Evolutionary conservation across 2,329 filamentous ascomycete species (phyloP).

Genomic region (Dothidotthia symphoricarpi): DNA sequence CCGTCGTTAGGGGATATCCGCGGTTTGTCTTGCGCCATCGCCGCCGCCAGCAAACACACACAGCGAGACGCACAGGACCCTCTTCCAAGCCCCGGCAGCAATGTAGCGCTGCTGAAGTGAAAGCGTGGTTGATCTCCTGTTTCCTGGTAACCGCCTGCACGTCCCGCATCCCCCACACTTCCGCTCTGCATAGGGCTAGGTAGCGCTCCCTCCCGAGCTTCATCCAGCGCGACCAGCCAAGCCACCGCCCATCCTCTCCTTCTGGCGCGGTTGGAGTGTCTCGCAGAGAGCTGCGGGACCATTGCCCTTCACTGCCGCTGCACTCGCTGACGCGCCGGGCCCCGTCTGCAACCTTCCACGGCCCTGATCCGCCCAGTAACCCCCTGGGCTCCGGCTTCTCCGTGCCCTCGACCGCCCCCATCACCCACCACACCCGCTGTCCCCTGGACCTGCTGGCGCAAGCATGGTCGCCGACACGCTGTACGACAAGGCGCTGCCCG

Average conservation of each 20-base stretch:
- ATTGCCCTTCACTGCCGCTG: conserved; percentile 18
- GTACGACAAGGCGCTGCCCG: conserved; percentile 85
- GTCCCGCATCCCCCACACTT: conserved; percentile 17
- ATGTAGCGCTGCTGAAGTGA: too few relatives aligned
- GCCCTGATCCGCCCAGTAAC: conserved; percentile 15
- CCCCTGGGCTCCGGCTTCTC: neutral
- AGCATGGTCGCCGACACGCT: conserved; percentile 89
- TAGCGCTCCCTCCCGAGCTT: conserved; percentile 6
- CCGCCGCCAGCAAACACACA: too few relatives aligned
- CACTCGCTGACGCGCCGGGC: conserved; percentile 22
- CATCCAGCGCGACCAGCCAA: conserved; percentile 3
- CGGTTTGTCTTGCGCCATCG: too few relatives aligned
- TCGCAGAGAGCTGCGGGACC: conserved; percentile 5
- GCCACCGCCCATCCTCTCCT: conserved; percentile 1
- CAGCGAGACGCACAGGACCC: too few relatives aligned
- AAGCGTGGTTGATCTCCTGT: neutral
- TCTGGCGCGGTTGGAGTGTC: conserved; percentile 6
- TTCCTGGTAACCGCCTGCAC: conserved; percentile 1
- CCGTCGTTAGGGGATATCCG: too few relatives aligned
- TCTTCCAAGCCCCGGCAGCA: neutral
- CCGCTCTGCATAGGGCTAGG: conserved; percentile 5
- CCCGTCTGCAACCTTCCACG: conserved; percentile 15
- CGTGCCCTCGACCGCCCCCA: conserved; percentile 6
- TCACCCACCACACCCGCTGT: conserved; percentile 3
- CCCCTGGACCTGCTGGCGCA: conserved; percentile 5